These are phyloP conservation scores for Obba rivulosa DNA, from an alignment of 768 basidiomycete genomes.

Conservation along the genomic window DNA sequence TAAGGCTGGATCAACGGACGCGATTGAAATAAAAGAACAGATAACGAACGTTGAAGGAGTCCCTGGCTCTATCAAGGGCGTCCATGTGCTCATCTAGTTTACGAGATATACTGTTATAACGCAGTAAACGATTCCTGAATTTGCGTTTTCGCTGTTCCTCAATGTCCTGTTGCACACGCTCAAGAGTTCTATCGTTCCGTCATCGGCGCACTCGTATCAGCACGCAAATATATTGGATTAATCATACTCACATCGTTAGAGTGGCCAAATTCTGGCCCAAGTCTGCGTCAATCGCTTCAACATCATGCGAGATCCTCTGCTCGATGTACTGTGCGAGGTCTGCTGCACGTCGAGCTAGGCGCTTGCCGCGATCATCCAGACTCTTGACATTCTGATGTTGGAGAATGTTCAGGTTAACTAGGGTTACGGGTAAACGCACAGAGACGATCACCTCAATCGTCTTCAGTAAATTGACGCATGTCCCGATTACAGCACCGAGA, in stretches of 20 bases:
- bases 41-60: constrained; percentile 4
- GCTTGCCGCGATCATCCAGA: constrained; percentile 1
- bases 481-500: background rate
- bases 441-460: constrained; percentile 3
- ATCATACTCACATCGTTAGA: background rate
- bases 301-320: background rate
- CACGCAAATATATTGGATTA: background rate
- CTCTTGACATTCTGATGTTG: background rate
- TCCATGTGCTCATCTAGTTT: constrained; percentile 3
- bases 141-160: background rate
- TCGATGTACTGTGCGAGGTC: constrained; percentile 5
- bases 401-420: background rate
- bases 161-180: background rate
- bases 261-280: background rate
- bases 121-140: constrained; percentile 3
- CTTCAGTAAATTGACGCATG: constrained; percentile 1
- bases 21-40: no score
- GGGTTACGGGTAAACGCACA: background rate
- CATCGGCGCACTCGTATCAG: no score
- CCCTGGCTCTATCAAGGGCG: constrained; percentile 6
- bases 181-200: background rate
- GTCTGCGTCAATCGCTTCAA: background rate
- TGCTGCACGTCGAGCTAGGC: background rate
- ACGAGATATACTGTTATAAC: constrained; percentile 1
- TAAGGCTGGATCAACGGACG: no score